These are phyloP conservation scores for Taphrina confusa DNA, from an alignment of 1,139 yeast genomes.

Conservation along the genomic window DNA sequence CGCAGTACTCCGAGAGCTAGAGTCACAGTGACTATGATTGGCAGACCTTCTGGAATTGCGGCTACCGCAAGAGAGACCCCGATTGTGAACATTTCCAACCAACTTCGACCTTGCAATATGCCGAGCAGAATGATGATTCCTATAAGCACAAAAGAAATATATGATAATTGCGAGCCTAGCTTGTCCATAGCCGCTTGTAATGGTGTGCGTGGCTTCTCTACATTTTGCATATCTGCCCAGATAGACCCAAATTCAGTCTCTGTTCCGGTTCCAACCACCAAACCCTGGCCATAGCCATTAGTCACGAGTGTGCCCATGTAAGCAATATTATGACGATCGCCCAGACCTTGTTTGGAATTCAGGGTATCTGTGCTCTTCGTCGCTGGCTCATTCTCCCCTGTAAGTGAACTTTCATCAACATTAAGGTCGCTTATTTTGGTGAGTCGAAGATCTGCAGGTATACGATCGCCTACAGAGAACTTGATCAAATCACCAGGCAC, in stretches of 20 bases:
- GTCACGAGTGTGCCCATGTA: constrained; percentile 95
- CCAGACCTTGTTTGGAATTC: constrained; percentile 42
- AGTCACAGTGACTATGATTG: constrained; percentile 94
- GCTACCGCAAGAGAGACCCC: constrained; percentile 96
- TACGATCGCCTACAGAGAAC: constrained; percentile 86
- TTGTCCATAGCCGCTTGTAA: constrained; percentile 92
- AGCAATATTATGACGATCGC: constrained; percentile 71
- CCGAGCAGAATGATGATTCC: constrained; percentile 87
- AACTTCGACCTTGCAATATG: constrained; percentile 80
- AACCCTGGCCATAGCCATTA: constrained; percentile 87
- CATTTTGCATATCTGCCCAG: constrained; percentile 83
- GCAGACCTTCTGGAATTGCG: constrained; percentile 96
- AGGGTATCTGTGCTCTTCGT: constrained; percentile 56
- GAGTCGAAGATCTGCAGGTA: constrained; percentile 89
- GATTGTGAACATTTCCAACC: constrained; percentile 97
- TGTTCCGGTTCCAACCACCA: constrained; percentile 86
- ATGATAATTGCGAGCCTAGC: constrained; percentile 82
- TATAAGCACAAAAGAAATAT: constrained; percentile 78
- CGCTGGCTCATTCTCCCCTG: constrained; percentile 91
- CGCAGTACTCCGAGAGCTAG: constrained; percentile 90
- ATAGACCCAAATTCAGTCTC: constrained; percentile 88
- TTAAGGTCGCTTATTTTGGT: constrained; percentile 75
- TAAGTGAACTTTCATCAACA: constrained; percentile 87
- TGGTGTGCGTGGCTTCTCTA: constrained; percentile 95
- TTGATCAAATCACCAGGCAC: constrained; percentile 95